Percentiles rank a stretch among this genome's conserved stretches.
Conservation (phyloP, 2,329 filamentous ascomycete species). For the Pseudocercospora macadamiae region DNA sequence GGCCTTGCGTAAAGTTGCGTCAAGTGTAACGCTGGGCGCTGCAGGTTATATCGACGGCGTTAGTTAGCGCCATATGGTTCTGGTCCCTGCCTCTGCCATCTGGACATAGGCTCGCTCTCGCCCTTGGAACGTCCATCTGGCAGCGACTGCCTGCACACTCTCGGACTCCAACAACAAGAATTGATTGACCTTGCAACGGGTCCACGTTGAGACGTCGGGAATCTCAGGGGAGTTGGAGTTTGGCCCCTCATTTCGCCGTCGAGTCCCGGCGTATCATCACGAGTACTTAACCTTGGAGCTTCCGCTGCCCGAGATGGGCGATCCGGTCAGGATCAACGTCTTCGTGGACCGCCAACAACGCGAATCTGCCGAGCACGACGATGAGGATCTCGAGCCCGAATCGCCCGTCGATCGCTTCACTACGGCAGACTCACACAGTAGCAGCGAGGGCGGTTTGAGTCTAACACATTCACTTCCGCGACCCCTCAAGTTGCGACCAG, state of each 20-base stretch:
- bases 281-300: neutral
- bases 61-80: neutral
- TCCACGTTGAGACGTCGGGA: neutral
- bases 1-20: too few species aligned
- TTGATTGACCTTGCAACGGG: too few species aligned
- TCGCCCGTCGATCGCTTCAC: conserved; percentile 9
- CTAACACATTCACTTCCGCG: neutral
- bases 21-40: neutral
- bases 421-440: conserved; percentile 3
- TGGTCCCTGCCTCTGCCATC: neutral
- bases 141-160: neutral
- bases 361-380: conserved; percentile 5
- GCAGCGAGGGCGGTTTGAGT: neutral
- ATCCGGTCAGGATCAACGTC: conserved; percentile 10
- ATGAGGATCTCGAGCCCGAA: conserved; percentile 13
- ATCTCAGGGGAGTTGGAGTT: neutral
- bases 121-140: neutral
- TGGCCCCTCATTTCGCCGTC: neutral
- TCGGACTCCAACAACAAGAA: neutral
- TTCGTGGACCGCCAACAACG: too few species aligned
- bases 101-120: neutral
- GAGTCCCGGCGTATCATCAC: neutral
- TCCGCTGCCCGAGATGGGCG: neutral
- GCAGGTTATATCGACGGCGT: neutral
- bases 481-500: conserved; percentile 28